Conservation (phyloP, 768 basidiomycete species). For the Pluteus cervinus region DNA sequence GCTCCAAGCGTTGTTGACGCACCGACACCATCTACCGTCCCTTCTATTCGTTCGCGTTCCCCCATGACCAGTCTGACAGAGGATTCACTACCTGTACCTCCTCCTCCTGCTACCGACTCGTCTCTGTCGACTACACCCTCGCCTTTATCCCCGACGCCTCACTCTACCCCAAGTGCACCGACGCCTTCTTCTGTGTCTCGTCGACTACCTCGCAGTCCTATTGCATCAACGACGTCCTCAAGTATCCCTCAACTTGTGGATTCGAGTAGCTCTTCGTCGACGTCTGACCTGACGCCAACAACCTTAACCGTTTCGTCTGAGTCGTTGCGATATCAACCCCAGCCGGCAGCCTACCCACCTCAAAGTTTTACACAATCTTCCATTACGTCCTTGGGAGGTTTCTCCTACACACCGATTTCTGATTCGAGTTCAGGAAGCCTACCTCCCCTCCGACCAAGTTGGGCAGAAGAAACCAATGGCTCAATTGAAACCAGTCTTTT, state of each 20-base stretch:
- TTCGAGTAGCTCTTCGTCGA: no score
- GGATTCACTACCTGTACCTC: slow-evolving; percentile 15
- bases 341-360: slow-evolving; percentile 18
- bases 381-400: slow-evolving; percentile 31
- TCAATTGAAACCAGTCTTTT: slow-evolving; percentile 79
- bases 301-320: slow-evolving; percentile 20
- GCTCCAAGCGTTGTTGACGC: slow-evolving; percentile 14
- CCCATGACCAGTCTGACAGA: slow-evolving; percentile 22
- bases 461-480: slow-evolving; percentile 58
- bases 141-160: slow-evolving; percentile 2
- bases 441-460: slow-evolving; percentile 35
- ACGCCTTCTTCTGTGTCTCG: no score
- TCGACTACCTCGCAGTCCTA: no score
- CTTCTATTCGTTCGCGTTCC: slow-evolving; percentile 24
- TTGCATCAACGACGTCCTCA: no score
- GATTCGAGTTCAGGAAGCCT: slow-evolving; percentile 15
- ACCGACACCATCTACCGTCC: slow-evolving; percentile 23
- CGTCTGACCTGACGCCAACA: slow-evolving; percentile 24
- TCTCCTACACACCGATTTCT: slow-evolving; percentile 30
- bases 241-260: no score
- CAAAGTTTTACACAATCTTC: slow-evolving; percentile 22
- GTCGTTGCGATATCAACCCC: slow-evolving; percentile 7
- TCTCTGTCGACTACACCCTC: slow-evolving; percentile 12
- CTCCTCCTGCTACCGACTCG: slow-evolving; percentile 9
- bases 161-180: no score